Conservation (phyloP, 331 rosid genomes). For the Malus hybrid region DNA sequence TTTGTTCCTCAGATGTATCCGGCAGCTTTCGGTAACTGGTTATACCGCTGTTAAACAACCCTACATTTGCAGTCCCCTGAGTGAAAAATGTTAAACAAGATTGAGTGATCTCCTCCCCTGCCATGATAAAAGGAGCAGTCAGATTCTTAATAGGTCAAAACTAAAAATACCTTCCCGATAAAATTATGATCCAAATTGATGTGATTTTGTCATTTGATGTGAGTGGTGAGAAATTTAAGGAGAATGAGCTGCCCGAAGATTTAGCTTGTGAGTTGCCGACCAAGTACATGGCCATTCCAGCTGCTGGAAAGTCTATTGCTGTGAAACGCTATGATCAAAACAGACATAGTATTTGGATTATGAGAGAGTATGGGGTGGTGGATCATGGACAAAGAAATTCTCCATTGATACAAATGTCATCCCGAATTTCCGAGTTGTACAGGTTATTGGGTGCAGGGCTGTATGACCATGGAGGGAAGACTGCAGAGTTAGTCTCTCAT, state of each 20-base stretch:
- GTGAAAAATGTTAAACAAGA: neutral
- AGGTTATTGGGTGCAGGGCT: neutral
- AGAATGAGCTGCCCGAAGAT: neutral
- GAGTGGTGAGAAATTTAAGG: neutral
- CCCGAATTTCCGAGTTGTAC: neutral
- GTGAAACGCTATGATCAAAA: neutral
- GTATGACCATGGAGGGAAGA: neutral
- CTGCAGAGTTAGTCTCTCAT: neutral
- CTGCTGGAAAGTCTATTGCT: neutral
- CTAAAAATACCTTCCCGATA: neutral
- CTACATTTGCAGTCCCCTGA: neutral
- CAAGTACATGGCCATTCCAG: neutral
- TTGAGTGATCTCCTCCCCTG: constrained; percentile 2
- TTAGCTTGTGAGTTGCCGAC: neutral
- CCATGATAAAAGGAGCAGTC: neutral
- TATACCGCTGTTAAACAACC: neutral
- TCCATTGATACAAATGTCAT: neutral
- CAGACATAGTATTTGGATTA: neutral
- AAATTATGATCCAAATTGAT: neutral
- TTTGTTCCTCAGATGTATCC: neutral
- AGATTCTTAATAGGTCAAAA: neutral
- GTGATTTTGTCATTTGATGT: neutral
- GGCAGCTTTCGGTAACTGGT: neutral
- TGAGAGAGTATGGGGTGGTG: constrained; percentile 5
- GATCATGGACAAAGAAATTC: constrained; percentile 3